Base-by-base conservation (phyloP, 2,329 filamentous ascomycete species). In the Oidium heveae region DNA sequence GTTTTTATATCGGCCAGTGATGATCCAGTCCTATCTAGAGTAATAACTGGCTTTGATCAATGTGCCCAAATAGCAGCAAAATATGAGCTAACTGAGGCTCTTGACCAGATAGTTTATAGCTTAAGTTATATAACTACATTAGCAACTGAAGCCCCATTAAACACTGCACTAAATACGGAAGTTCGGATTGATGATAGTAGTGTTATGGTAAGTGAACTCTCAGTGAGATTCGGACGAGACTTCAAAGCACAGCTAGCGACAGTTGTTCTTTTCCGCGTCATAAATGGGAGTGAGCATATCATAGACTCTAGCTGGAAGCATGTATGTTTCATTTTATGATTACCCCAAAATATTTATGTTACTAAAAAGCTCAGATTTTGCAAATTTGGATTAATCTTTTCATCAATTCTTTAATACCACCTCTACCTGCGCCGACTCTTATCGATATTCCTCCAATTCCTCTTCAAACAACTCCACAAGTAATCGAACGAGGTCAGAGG, bases 1-100 rank as follows among this genome's bases (percentile, higher is more conserved):
- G 91, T 98, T 3, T 98, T 98, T 70, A 94, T 96, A 82, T 96
- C 89, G 37, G 93, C 93, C 16, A 94, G 87, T 0, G 93, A 98
- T 63, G 91, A 98, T 66, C 79, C 89, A 0, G 91, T 98, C 2
- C 98, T 94, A 65, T 86, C 86, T 37, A 79, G 91, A 57, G 84
- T 98, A 18, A 86, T 96, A 32, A 85, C 85, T 51, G 91, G 91
- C 1, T 98, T 98, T 63, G 86, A 94, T 62, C 89, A 98, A 66
- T 96, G 89, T 66, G 88, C 91, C 18, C 82, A 86, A 57, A 94
- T 98, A 60, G 89, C 91, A 6, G 80, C 86, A 8, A 84, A 80
- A 63, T 89, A 95, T 66, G 77, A 76, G 13, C 74, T 94, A 61
- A 84, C 76, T 0, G 88, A 94, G 60, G 88, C 86, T 36, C 74